Evolutionary conservation across 1,139 yeast genomes (phyloP), one percentile per base, ranked within the genome.

Genomic region (Scheffersomyces segobiensis): DNA sequence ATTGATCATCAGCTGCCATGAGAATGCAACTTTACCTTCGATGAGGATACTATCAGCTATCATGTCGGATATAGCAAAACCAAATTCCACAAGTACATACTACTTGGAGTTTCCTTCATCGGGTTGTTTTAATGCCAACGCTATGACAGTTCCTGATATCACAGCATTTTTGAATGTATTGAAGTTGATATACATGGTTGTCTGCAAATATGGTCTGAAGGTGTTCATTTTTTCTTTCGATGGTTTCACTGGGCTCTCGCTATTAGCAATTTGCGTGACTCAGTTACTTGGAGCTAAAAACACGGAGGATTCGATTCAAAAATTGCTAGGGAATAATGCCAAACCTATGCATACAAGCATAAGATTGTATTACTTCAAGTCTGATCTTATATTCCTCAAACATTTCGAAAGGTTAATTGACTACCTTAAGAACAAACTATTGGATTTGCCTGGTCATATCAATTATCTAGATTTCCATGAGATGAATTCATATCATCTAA

Each of bases 191-290:
- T 67, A 75, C 52, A 56, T 65, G n/a, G 63, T 71, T 46, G 62
- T 68, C 20, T 63, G 60, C 14, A 58, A 64, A 54, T 54, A 57
- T 53, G 67, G 70, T 52, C 58, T 67, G 55, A 68, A 73, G 46
- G 69, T 76, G 2, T 76, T 77, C 56, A 64, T 77, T 5, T 77
- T 75, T 58, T 75, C 75, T 2, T 74, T 71, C 60, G 83, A 79
- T 62, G 82, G 83, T 0, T 79, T 76, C 60, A 77, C 83, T 17
- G 81, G 81, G 1, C 67, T 75, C 49, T 71, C 80, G 5, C 60
- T 78, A 46, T 63, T 78, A 50, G 62, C 73, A 3, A 68, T 77
- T 50, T 64, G 65, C 24, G 50, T 62, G 42, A 58, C 60, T 48
- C 67, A 64, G 49, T 46, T 63, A 18, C 56, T 64, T 19, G 24